phyloP scores from a whole-genome alignment of 768 basidiomycete species.

The Boletus insuetus region DNA sequence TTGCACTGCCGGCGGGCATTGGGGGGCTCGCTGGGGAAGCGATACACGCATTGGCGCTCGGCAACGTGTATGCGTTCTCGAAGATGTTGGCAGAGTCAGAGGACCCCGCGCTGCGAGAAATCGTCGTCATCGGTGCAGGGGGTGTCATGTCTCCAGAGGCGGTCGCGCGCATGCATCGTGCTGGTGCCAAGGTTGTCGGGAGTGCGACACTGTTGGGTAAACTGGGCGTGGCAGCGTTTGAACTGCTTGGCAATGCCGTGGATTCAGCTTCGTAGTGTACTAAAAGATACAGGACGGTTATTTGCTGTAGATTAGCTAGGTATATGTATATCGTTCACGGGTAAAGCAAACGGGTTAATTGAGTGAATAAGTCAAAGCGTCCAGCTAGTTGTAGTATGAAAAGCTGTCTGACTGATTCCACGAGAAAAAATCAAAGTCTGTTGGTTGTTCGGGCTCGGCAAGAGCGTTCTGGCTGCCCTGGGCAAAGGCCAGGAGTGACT shows the following conservation, averaged over 20 bases:
- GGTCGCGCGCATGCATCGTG: conserved; percentile 64
- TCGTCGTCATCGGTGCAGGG: conserved; percentile 77
- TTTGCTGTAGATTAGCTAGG: conserved; percentile 13
- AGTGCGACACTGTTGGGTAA: conserved; percentile 56
- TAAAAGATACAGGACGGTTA: conserved; percentile 13
- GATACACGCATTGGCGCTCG: conserved; percentile 73
- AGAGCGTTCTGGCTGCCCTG: background rate
- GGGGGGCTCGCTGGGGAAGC: conserved; percentile 79
- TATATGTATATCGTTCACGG: conserved; percentile 1
- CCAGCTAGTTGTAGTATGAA: conserved; percentile 18
- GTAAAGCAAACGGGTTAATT: conserved; percentile 12
- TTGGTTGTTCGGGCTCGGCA: conserved; percentile 3
- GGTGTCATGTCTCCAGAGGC: conserved; percentile 67
- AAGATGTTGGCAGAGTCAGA: conserved; percentile 44
- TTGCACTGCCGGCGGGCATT: conserved; percentile 60
- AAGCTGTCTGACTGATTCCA: conserved; percentile 25
- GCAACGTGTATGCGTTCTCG: conserved; percentile 68
- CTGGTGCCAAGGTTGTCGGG: conserved; percentile 72
- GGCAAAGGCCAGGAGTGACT: conserved; percentile 14
- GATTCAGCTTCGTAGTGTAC: conserved; percentile 2
- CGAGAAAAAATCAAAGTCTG: conserved; percentile 19
- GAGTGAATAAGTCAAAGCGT: conserved; percentile 28
- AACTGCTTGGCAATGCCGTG: conserved; percentile 32
- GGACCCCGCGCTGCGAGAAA: conserved; percentile 41
- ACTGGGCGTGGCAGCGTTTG: conserved; percentile 53